These are phyloP conservation scores for Apiospora arundinis DNA, from an alignment of 2,329 filamentous ascomycete genomes.

Conservation along the genomic window DNA sequence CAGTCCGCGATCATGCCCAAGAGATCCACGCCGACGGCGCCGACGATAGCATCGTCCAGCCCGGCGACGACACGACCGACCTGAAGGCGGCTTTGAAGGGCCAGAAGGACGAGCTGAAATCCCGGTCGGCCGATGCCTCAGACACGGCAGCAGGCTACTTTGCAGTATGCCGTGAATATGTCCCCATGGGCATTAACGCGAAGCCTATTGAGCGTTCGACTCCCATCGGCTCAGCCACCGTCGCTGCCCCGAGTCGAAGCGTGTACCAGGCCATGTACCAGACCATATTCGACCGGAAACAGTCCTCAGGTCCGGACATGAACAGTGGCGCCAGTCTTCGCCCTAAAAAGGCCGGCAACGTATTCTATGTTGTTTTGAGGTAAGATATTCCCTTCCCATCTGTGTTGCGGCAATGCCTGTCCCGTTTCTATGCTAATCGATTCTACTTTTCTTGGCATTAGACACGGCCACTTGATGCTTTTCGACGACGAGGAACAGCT, in stretches of 20 bases:
- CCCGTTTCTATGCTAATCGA: background rate
- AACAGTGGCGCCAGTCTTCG: constrained; percentile 56
- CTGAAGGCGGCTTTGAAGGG: constrained; percentile 67
- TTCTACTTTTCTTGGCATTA: constrained; percentile 42
- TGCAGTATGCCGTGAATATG: constrained; percentile 92
- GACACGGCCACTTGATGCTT: constrained; percentile 94
- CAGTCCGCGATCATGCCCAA: constrained; percentile 53
- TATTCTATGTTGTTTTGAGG: constrained; percentile 92
- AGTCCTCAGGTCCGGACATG: constrained; percentile 51
- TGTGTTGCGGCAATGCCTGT: background rate
- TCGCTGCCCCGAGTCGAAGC: constrained; percentile 83
- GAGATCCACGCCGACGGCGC: constrained; percentile 34
- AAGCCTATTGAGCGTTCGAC: constrained; percentile 89
- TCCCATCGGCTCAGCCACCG: constrained; percentile 75
- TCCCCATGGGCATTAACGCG: constrained; percentile 88
- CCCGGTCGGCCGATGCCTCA: constrained; percentile 63
- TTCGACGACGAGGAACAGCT: constrained; percentile 96
- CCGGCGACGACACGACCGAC: constrained; percentile 68
- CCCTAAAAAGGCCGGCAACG: constrained; percentile 76
- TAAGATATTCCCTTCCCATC: constrained; percentile 46
- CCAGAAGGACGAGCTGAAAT: constrained; percentile 66
- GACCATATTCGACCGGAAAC: constrained; percentile 89
- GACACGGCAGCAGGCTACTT: constrained; percentile 92
- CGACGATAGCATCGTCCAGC: constrained; percentile 56
- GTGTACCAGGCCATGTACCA: constrained; percentile 99